Base-by-base conservation (phyloP, 129 eudicot species). In the Flaveria bidentis region DNA sequence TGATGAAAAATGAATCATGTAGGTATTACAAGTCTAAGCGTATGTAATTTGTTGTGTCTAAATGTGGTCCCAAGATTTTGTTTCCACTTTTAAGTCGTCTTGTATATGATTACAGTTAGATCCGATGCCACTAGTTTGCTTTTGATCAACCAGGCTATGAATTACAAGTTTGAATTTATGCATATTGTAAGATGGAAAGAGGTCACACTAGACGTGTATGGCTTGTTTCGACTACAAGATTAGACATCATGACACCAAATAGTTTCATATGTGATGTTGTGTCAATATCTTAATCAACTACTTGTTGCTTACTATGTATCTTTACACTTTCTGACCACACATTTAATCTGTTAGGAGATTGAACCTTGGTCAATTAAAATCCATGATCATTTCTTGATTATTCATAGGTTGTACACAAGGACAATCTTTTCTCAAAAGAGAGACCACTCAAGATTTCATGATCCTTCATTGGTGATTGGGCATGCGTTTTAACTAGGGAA, bases 231-330 rank as follows among this genome's bases (percentile, higher is more conserved):
- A 41, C 65, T 12, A 45, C 13, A 72, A 39, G 78, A 79, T 79
- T 71, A 26, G 83, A 72, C 78, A 63, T 41, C 73, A 79, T 71
- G 55, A 15, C 78, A 79, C 47, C 72, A 63, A 49, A 47, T 79
- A 42, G 50, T n/a, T 51, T 52, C 47, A 42, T 41, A 69, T 73
- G 79, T 65, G 83, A 67, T 80, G 78, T 80, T 73, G 20, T 65
- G 74, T 80, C 79, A 73, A 73, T 25, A 64, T 72, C 83, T 72
- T 63, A 63, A 74, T 73, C 83, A 80, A 80, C 74, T 53, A 80
- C 62, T 41, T 53, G 63, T 73, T 65, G 79, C 78, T 74, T 72
- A 53, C 20, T 63, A 73, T 64, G n/a, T 55, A 36, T 80, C 74
- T 64, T 73, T 12, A 51, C 74, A 47, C 17, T 42, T 45, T 44